These are phyloP conservation scores for Neostapfia colusana DNA, from an alignment of 176 grass and related monocot species.

Conservation along the genomic window DNA sequence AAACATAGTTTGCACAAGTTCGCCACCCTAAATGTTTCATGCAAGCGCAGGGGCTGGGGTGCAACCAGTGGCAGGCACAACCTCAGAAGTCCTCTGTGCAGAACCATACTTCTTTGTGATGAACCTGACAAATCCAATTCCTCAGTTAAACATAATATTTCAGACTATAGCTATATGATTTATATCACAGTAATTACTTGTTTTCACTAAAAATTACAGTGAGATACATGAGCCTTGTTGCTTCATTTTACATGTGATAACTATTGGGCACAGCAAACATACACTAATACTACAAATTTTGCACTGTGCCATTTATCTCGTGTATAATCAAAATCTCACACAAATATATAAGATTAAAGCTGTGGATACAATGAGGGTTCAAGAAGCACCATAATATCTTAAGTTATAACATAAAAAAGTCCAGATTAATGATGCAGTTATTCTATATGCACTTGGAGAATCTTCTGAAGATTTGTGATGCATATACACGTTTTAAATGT, in stretches of 20 bases:
- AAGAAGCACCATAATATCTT: slow-evolving; percentile 4
- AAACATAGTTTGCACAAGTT: slow-evolving; percentile 35
- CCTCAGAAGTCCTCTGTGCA: slow-evolving; percentile 60
- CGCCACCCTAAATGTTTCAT: slow-evolving; percentile 25
- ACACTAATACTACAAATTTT: slow-evolving; percentile 8
- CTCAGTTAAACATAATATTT: slow-evolving; percentile 25
- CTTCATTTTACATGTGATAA: background rate
- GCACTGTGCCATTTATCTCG: too few relatives aligned
- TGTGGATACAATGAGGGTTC: background rate
- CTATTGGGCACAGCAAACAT: background rate
- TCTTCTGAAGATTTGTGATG: background rate
- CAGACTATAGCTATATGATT: background rate
- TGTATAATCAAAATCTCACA: too few relatives aligned
- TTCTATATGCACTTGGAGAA: background rate
- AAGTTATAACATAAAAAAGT: background rate
- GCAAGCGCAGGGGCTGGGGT: slow-evolving; percentile 55
- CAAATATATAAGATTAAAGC: background rate
- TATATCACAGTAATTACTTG: background rate
- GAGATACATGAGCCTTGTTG: background rate
- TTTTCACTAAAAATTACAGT: background rate
- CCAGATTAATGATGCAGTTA: background rate
- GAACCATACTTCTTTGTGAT: slow-evolving; percentile 89
- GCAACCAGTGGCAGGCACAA: slow-evolving; percentile 62
- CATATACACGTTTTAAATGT: background rate
- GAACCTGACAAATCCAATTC: slow-evolving; percentile 56